Evolutionary conservation across 2,329 filamentous ascomycete species (phyloP).

Genomic region (Cercospora sp.): DNA sequence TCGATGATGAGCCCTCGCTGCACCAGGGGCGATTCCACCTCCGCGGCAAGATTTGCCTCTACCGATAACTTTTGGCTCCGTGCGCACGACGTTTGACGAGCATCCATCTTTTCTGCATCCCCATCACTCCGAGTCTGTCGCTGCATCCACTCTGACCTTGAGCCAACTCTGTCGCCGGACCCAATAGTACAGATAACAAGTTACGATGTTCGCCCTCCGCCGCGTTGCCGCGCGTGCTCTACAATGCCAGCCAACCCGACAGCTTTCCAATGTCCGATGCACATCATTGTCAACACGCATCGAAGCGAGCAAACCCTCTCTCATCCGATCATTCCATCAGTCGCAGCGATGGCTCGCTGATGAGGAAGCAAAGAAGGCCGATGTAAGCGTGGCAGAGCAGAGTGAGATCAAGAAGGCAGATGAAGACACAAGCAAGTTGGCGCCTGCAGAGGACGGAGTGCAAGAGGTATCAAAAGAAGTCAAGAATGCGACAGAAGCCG

Average conservation of each 20-base stretch:
- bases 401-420: conserved; percentile 36
- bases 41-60: conserved; percentile 5
- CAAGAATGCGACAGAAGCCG: conserved; percentile 23
- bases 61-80: conserved; percentile 1
- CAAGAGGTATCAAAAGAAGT: conserved; percentile 28
- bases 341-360: conserved; percentile 43
- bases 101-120: not conserved
- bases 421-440: conserved; percentile 23
- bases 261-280: conserved; percentile 39
- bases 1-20: not conserved
- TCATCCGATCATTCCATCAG: conserved; percentile 42
- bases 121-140: not conserved
- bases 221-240: conserved; percentile 58
- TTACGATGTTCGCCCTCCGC: conserved; percentile 57
- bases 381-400: conserved; percentile 33
- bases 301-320: conserved; percentile 41
- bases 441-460: conserved; percentile 18
- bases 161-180: not conserved
- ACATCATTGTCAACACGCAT: conserved; percentile 36
- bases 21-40: not conserved
- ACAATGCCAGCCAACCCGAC: conserved; percentile 47
- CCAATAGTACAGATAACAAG: not conserved
- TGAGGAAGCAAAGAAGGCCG: conserved; percentile 35
- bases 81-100: not conserved
- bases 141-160: not conserved